Base-by-base conservation (phyloP, 495 filamentous ascomycete species). In the Penicillium coffeae region DNA sequence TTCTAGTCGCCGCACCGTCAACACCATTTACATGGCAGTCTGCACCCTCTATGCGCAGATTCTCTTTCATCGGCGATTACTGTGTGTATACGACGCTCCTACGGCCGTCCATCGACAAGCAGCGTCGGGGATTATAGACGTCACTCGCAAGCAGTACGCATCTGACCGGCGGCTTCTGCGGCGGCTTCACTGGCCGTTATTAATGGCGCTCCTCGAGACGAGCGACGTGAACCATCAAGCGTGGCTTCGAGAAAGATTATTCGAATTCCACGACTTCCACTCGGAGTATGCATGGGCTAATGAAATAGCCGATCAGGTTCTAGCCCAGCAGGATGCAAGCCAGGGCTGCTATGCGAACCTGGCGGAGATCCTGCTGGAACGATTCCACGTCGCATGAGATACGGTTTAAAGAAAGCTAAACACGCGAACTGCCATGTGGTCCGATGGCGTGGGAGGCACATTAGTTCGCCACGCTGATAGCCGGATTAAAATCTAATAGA, bases 11-110 rank as follows among this genome's bases (percentile, higher is more conserved):
- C 68, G 75, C 15, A 66, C 71, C 3, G 52, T 74, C 16, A 63
- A 69, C 47, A 79, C 74, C n/a, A 66, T 75, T 20, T 70, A 74
- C 25, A 73, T 74, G 66, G 74, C 68, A 19, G 71, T 73, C 6
- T 65, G 60, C 35, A 68, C 65, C 15, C 76, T 72, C 36, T 72
- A 76, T 38, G 66, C 67, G 2, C 64, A 74, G 37, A 53, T 68
- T 2, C 54, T 79, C 3, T 68, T 73, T 36, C 65, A 74, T 38
- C 73, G 70, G 22, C 64, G 75, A 8, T 54, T 73, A 0, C 61
- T 73, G 6, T 58, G 52, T 18, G 53, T 55, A 6, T 42, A 54
- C 13, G 38, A 35, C 5, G 44, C 56, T 2, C 68, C 66, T 1
- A 49, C 60, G 2, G 44, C 56, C 6, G 34, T 75, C 18, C 61